Conservation (phyloP, 2,329 filamentous ascomycete genomes). For the Cladosporium austrohemisphaericum region DNA sequence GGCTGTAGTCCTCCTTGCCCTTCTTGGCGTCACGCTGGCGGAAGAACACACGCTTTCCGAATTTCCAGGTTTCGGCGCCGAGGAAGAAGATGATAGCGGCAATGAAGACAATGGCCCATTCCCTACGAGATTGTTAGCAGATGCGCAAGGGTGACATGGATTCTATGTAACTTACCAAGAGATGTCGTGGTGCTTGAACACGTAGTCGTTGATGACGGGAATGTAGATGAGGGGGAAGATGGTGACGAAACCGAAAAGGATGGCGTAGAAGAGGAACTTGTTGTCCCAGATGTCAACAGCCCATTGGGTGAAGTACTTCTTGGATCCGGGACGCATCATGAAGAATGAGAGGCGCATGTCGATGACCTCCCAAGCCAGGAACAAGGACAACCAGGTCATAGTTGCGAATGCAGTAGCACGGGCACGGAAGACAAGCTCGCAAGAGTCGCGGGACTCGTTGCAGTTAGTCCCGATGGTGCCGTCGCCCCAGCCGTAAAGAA, state of each 20-base stretch:
- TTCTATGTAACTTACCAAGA: constrained; percentile 47
- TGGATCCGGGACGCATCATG: constrained; percentile 63
- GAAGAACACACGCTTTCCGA: constrained; percentile 51
- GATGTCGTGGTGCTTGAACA: constrained; percentile 65
- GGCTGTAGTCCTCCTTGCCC: constrained; percentile 12
- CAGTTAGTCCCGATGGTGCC: constrained; percentile 53
- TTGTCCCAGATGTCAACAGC: constrained; percentile 66
- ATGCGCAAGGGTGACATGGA: background rate
- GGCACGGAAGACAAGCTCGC: constrained; percentile 65
- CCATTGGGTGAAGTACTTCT: constrained; percentile 63
- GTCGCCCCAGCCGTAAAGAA: constrained; percentile 59
- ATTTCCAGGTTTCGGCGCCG: constrained; percentile 66
- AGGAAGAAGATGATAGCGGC: constrained; percentile 59
- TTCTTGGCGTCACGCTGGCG: constrained; percentile 15
- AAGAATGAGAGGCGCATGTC: constrained; percentile 71
- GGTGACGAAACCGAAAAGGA: constrained; percentile 43
- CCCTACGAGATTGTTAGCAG: constrained; percentile 28
- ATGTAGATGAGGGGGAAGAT: constrained; percentile 57
- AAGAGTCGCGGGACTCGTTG: constrained; percentile 56
- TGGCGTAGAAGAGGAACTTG: constrained; percentile 55
- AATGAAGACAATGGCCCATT: constrained; percentile 66
- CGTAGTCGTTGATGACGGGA: constrained; percentile 60
- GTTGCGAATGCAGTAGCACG: constrained; percentile 70
- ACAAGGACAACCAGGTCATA: constrained; percentile 72
- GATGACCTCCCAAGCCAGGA: constrained; percentile 76